Base-by-base conservation (phyloP, 1,139 yeast genomes). In the Komagataea norvegica region DNA sequence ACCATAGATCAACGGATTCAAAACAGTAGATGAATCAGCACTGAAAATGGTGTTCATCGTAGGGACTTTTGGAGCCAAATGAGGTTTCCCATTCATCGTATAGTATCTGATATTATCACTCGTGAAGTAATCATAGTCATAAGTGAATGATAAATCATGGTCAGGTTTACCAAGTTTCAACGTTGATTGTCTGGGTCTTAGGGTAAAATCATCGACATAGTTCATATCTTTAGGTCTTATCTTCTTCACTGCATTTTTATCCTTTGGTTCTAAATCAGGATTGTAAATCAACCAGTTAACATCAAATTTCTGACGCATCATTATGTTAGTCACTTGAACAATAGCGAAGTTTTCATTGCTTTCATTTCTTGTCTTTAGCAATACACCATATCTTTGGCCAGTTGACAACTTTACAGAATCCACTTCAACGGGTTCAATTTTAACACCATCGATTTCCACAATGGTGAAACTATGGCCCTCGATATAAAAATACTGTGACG, bases 381-480 rank as follows among this genome's bases (percentile, higher is more conserved):
- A 57, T 2, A 76, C 77, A 4, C 82, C 74, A 57, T 81, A 82
- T 52, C 95, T 70, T 62, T 85, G 94, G 13, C 89, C 94, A 21
- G 80, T 81, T 1, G 87, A 74, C 25, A 84, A 59, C 44, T 77
- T 75, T 28, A 84, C 47, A 52, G 75, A 65, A 36, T 72, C 75
- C 22, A 81, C 77, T 9, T 59, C 62, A 37, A 67, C 62, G 5
- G 77, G 79, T 48, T 77, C 70, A n/a, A 80, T 77, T 37, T 64
- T 67, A n/a, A 80, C 67, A 42, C 91, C 88, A 57, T 84, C 94
- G 22, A 82, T 76, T 55, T 79, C 88, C 25, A 80, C 72, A 17
- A 80, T 64, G 6, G 66, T 66, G 34, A 80, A 57, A n/a, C 60
- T 66, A 52, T 77, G 84, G 42, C 67, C 70, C 49, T 74, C 76